phyloP scores from a whole-genome alignment of 2,329 filamentous ascomycete genomes.

The Aspergillus calidoustus region DNA sequence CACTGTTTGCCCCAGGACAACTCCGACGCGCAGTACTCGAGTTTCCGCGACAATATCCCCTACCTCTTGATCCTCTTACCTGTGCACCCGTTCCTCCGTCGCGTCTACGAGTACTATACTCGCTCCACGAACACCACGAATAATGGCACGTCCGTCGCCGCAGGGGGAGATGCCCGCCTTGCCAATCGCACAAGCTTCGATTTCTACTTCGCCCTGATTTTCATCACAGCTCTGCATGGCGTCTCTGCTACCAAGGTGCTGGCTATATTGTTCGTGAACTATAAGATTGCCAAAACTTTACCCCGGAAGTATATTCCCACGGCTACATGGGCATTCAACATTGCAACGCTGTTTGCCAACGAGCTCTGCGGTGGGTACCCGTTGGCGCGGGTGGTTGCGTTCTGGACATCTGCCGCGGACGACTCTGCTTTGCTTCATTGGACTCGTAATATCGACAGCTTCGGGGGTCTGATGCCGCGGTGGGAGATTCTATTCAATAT shows the following conservation, averaged over 20 bases:
- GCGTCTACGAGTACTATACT: slow-evolving; percentile 65
- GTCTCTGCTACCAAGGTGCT: slow-evolving; percentile 84
- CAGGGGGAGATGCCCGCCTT: slow-evolving; percentile 60
- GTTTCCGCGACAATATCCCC: slow-evolving; percentile 84
- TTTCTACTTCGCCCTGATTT: slow-evolving; percentile 76
- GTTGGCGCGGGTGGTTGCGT: slow-evolving; percentile 65
- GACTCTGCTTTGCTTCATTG: slow-evolving; percentile 58
- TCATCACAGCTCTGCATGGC: slow-evolving; percentile 80
- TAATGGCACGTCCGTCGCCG: slow-evolving; percentile 25
- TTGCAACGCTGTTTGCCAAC: slow-evolving; percentile 84
- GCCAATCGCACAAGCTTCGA: slow-evolving; percentile 81
- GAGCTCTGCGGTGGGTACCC: slow-evolving; percentile 81
- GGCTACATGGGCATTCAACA: slow-evolving; percentile 88
- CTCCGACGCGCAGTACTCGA: slow-evolving; percentile 84
- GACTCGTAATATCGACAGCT: slow-evolving; percentile 75
- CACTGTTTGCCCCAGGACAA: slow-evolving; percentile 66
- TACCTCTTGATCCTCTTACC: slow-evolving; percentile 75
- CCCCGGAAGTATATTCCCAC: slow-evolving; percentile 72
- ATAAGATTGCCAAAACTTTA: slow-evolving; percentile 72
- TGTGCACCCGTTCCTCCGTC: slow-evolving; percentile 78
- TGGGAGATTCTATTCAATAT: slow-evolving; percentile 99
- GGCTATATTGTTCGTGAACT: slow-evolving; percentile 79
- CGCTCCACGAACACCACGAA: slow-evolving; percentile 39
- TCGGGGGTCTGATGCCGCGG: slow-evolving; percentile 80
- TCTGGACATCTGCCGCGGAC: slow-evolving; percentile 46